Percentiles rank a stretch among this genome's conserved stretches.
Conservation (phyloP, 768 basidiomycete genomes). For the Hericium erinaceus region DNA sequence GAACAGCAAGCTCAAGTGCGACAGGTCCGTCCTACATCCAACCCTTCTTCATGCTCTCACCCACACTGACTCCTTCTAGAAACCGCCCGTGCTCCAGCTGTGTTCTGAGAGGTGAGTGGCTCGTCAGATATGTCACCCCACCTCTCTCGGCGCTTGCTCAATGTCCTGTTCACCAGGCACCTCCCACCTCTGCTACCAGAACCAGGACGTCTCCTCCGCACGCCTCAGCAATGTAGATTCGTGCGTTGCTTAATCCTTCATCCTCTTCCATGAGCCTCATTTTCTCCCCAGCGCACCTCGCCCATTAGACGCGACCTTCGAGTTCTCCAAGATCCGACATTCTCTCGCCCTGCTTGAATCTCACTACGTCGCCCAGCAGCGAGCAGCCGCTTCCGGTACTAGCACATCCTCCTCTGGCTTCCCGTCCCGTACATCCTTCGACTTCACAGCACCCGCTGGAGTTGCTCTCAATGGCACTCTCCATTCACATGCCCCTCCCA, state of each 20-base stretch:
- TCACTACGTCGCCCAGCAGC: conserved; percentile 32
- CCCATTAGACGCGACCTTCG: conserved; percentile 50
- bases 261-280: conserved; percentile 6
- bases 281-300: conserved; percentile 19
- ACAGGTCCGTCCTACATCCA: conserved; percentile 42
- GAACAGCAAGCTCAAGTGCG: conserved; percentile 83
- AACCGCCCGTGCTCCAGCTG: conserved; percentile 86
- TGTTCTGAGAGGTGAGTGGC: conserved; percentile 60
- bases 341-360: conserved; percentile 60
- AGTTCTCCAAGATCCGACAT: conserved; percentile 60
- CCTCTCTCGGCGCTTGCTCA: background rate
- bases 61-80: conserved; percentile 28
- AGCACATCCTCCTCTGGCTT: conserved; percentile 14
- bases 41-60: conserved; percentile 9
- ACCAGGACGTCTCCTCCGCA: conserved; percentile 45
- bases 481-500: background rate
- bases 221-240: conserved; percentile 40
- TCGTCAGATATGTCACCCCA: conserved; percentile 1
- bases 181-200: conserved; percentile 72
- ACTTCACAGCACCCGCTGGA: conserved; percentile 19
- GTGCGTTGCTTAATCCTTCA: conserved; percentile 16
- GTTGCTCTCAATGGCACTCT: background rate
- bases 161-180: conserved; percentile 45
- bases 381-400: conserved; percentile 9
- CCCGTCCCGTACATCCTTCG: conserved; percentile 11